These are phyloP conservation scores for Euphorbia tirucalli DNA, from an alignment of 345 rosid species.

Conservation along the genomic window DNA sequence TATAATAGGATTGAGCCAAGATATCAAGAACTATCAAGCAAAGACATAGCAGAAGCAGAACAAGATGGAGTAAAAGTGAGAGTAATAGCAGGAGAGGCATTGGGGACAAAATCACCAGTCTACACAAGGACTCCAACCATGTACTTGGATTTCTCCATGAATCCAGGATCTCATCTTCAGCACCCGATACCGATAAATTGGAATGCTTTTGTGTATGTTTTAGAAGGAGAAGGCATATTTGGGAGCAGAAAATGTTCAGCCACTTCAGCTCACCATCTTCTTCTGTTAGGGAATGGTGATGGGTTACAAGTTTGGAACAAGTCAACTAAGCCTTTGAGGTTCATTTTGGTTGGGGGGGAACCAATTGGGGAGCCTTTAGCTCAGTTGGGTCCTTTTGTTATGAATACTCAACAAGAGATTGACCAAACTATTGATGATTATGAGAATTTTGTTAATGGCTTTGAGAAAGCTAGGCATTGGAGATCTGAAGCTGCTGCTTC, in stretches of 20 bases:
- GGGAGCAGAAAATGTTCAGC: conserved; percentile 39
- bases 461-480: conserved; percentile 83
- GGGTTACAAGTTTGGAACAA: conserved; percentile 75
- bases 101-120: conserved; percentile 65
- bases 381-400: conserved; percentile 84
- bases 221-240: conserved; percentile 73
- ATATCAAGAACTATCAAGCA: conserved; percentile 70
- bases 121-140: conserved; percentile 90
- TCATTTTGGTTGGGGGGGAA: conserved; percentile 75
- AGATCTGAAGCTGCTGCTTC: conserved; percentile 56
- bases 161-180: conserved; percentile 56
- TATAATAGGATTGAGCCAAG: conserved; percentile 68
- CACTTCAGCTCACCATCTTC: conserved; percentile 50
- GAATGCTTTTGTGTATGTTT: conserved; percentile 70
- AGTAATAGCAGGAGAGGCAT: conserved; percentile 82
- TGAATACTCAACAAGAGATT: conserved; percentile 84
- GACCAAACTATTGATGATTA: conserved; percentile 67
- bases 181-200: conserved; percentile 61
- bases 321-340: conserved; percentile 51
- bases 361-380: conserved; percentile 71
- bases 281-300: conserved; percentile 58
- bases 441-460: conserved; percentile 67
- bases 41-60: conserved; percentile 60
- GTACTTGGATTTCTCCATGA: conserved; percentile 79
- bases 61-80: conserved; percentile 66